Percentiles rank a stretch among this genome's conserved stretches.
Conservation (phyloP, 2,329 filamentous ascomycete species). For the Phaeophleospora eucalypticola region DNA sequence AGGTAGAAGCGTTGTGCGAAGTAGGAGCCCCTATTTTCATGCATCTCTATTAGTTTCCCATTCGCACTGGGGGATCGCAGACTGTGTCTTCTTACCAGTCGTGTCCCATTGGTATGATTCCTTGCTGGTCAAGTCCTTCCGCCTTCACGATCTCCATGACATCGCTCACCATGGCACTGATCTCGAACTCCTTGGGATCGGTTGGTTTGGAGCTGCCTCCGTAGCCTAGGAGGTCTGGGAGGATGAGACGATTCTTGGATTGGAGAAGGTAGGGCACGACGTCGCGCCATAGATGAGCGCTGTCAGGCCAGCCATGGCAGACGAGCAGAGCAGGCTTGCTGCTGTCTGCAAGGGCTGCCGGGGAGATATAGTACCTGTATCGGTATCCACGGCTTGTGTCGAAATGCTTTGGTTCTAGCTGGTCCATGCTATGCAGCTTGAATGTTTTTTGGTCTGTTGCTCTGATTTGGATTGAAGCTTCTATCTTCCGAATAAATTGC, state of each 20-base stretch:
- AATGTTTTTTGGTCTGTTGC: too few relatives aligned
- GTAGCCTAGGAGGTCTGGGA: constrained; percentile 38
- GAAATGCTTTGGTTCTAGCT: constrained; percentile 21
- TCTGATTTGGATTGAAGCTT: too few relatives aligned
- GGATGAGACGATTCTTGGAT: constrained; percentile 38
- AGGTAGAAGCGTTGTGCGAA: constrained; percentile 42
- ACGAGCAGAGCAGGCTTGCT: constrained; percentile 36
- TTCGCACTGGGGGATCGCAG: too few relatives aligned
- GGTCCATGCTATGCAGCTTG: constrained; percentile 24
- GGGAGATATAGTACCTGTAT: constrained; percentile 41
- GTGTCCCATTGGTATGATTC: constrained; percentile 22
- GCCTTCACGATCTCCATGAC: constrained; percentile 40
- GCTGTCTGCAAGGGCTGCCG: constrained; percentile 22
- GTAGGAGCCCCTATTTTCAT: constrained; percentile 33
- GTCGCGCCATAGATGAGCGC: constrained; percentile 43
- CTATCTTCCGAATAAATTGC: too few relatives aligned
- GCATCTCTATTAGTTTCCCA: too few relatives aligned
- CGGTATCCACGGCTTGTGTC: constrained; percentile 26
- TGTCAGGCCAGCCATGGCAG: constrained; percentile 50
- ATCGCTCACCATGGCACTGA: constrained; percentile 36
- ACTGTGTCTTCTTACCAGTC: too few relatives aligned
- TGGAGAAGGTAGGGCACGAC: constrained; percentile 40
- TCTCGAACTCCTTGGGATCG: constrained; percentile 36
- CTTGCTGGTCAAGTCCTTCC: constrained; percentile 27
- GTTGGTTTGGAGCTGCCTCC: constrained; percentile 41